Percentiles rank a stretch among this genome's conserved stretches.
These are phyloP conservation scores for Paulownia fortunei DNA, from an alignment of 257 asterid species.

Conservation along the genomic window DNA sequence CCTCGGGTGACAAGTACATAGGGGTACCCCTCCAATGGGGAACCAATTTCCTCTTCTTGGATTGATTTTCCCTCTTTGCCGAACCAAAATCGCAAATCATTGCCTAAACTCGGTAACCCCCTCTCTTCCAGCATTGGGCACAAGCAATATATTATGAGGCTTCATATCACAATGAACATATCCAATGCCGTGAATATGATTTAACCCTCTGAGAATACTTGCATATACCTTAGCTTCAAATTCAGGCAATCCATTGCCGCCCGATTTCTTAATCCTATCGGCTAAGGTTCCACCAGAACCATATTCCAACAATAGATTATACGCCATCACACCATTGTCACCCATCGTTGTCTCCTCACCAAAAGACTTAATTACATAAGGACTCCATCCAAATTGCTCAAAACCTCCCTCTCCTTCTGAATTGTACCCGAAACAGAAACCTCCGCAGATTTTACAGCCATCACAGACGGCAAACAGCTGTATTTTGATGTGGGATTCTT, in stretches of 20 bases:
- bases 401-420: background rate
- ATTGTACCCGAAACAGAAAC: background rate
- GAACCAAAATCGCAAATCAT: slow-evolving; percentile 48
- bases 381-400: too few relatives aligned
- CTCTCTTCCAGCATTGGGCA: background rate
- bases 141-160: slow-evolving; percentile 36
- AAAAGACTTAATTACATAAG: too few relatives aligned
- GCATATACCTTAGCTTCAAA: slow-evolving; percentile 27
- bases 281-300: slow-evolving; percentile 36
- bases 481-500: too few relatives aligned
- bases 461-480: background rate
- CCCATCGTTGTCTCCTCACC: too few relatives aligned
- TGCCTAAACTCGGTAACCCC: slow-evolving; percentile 5
- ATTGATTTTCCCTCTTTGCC: slow-evolving; percentile 31
- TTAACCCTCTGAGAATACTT: slow-evolving; percentile 35
- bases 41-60: slow-evolving; percentile 34
- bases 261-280: slow-evolving; percentile 24
- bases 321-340: too few relatives aligned
- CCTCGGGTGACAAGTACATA: slow-evolving; percentile 44
- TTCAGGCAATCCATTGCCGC: slow-evolving; percentile 30
- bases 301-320: background rate
- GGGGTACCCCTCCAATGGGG: slow-evolving; percentile 41
- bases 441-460: background rate
- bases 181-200: slow-evolving; percentile 30
- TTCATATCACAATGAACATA: slow-evolving; percentile 47